Base-by-base conservation (phyloP, 352 stramenopile genomes). In the Sclerospora graminicola region DNA sequence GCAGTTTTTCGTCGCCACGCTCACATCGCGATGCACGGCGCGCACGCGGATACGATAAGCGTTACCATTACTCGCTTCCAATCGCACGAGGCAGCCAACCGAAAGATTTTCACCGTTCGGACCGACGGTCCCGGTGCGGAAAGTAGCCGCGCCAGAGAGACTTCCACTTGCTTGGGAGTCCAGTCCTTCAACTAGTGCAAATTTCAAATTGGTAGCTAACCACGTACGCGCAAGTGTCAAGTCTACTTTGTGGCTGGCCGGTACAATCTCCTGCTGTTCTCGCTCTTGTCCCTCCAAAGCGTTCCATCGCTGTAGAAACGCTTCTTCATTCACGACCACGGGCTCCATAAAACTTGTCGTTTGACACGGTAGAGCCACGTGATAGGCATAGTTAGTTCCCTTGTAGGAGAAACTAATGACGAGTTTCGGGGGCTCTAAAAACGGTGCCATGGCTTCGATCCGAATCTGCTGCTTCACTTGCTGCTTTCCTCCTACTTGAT, bases 271-370 rank as follows among this genome's bases (percentile, higher is more conserved):
- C 58, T 96, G 86, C 38, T 87, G 86, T 69, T 97, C 88, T 23
- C 86, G 70, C 36, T 96, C 72, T 56, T 96, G 81, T 4, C 85
- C 86, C 40, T 95, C 86, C 5, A 98, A 61, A 35, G 83, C 87
- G 20, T 75, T 79, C 89, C 90, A 97, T 27, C 90, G 69, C 58
- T 96, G 86, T 63, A 96, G 84, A 60, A 97, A 97, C 8, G 91
- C 88, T n/a, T 82, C 77, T 29, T 73, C 68, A 37, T 88, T 72
- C 7, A 97, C 66, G 36, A 81, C 85, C 13, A 97, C 84, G 11
- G 89, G 87, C 56, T 97, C 89, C 57, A 96, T 84, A 64, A 97
- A 98, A 40, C 56, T 84, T 20, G 82, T 95, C 2, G 70, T 84
- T 27, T 96, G 77, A 39, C 94, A 86, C 15, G 89, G 91, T 45